A percentile compares a stretch with the other conserved stretches of the same genome.
phyloP scores from a whole-genome alignment of 371 early-diverging fungal genomes.

The Catenaria anguillulae region DNA sequence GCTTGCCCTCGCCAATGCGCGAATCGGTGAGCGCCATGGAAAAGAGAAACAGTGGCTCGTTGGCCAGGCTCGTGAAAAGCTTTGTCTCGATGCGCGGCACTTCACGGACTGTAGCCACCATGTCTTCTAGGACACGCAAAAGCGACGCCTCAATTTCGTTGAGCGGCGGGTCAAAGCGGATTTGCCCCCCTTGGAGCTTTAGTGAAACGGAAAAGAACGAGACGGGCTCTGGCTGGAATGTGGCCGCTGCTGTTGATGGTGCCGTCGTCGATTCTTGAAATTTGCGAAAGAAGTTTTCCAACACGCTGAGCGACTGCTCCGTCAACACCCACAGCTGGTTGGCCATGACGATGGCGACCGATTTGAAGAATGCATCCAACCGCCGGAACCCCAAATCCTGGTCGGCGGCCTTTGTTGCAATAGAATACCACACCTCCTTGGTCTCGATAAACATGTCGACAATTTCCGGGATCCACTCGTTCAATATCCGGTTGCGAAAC shows the following conservation, averaged over 20 bases:
- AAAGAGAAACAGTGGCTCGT: slow-evolving; percentile 22
- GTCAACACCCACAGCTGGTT: slow-evolving; percentile 34
- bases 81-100: slow-evolving; percentile 38
- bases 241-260: neutral
- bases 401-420: slow-evolving; percentile 24
- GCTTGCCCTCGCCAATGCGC: slow-evolving; percentile 31
- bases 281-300: slow-evolving; percentile 21
- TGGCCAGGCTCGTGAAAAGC: slow-evolving; percentile 28
- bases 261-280: too few species aligned
- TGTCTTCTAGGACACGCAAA: slow-evolving; percentile 27
- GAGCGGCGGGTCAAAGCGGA: slow-evolving; percentile 37
- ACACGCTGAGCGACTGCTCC: slow-evolving; percentile 22
- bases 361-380: slow-evolving; percentile 34
- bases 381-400: slow-evolving; percentile 29
- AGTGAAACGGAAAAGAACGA: slow-evolving; percentile 23
- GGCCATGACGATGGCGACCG: slow-evolving; percentile 31
- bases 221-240: neutral
- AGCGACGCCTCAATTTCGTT: slow-evolving; percentile 28
- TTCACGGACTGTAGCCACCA: slow-evolving; percentile 24
- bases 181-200: slow-evolving; percentile 26
- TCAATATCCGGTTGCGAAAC: slow-evolving; percentile 25
- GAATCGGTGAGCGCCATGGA: slow-evolving; percentile 30
- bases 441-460: slow-evolving; percentile 28
- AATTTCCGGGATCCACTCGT: slow-evolving; percentile 37
- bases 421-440: slow-evolving; percentile 33